phyloP scores from a whole-genome alignment of 2,329 filamentous ascomycete species.

The Colletotrichum acutatum region DNA sequence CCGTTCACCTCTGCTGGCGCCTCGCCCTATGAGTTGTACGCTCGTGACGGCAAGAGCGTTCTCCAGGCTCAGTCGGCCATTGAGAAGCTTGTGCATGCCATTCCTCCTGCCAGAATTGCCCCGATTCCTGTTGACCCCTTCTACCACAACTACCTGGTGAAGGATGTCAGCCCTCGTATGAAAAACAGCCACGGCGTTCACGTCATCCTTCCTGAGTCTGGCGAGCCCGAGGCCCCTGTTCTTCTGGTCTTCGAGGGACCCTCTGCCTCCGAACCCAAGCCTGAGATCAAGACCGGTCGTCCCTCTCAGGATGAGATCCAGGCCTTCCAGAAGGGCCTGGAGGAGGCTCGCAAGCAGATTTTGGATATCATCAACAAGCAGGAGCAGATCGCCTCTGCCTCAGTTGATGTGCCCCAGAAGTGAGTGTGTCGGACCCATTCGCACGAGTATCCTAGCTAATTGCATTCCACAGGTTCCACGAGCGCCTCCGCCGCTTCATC shows the following conservation, averaged over 20 bases:
- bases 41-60: conserved; percentile 84
- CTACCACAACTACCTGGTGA: conserved; percentile 79
- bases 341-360: conserved; percentile 67
- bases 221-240: conserved; percentile 69
- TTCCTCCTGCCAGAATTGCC: conserved; percentile 78
- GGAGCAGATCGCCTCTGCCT: conserved; percentile 60
- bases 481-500: conserved; percentile 72
- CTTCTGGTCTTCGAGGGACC: conserved; percentile 81
- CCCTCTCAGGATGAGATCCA: conserved; percentile 55
- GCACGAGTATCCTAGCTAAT: conserved; percentile 40
- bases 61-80: conserved; percentile 81
- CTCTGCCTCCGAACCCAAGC: conserved; percentile 34
- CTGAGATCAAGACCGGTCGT: conserved; percentile 36
- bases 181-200: conserved; percentile 78
- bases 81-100: conserved; percentile 76
- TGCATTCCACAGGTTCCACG: conserved; percentile 60
- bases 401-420: conserved; percentile 70
- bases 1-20: conserved; percentile 76
- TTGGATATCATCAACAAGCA: conserved; percentile 68
- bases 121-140: conserved; percentile 79
- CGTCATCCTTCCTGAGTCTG: conserved; percentile 74
- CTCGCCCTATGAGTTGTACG: conserved; percentile 89
- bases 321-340: conserved; percentile 65
- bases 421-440: conserved; percentile 42
- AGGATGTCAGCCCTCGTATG: conserved; percentile 71